phyloP scores from a whole-genome alignment of 2,329 filamentous ascomycete species.

The Pseudocercospora cruenta region DNA sequence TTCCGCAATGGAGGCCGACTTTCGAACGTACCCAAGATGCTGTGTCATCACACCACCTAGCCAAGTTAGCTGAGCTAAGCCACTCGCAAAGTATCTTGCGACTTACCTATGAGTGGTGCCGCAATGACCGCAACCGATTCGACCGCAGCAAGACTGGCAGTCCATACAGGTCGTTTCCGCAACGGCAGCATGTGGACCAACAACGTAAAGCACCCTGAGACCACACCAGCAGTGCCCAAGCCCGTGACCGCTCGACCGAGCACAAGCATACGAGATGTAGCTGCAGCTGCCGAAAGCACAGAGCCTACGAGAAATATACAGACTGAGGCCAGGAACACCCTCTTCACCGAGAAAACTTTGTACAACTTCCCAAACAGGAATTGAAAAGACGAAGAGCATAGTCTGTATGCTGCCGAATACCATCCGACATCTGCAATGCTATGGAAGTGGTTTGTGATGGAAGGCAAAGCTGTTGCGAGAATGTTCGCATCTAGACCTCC shows the following conservation, averaged over 20 bases:
- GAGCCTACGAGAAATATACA: conserved; percentile 29
- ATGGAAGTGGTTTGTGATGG: conserved; percentile 53
- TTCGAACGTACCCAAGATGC: conserved; percentile 19
- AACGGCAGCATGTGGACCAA: too few relatives aligned
- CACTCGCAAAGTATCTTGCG: not conserved
- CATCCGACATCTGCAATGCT: conserved; percentile 51
- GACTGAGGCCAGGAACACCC: conserved; percentile 29
- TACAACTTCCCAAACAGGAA: conserved; percentile 38
- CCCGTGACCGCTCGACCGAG: too few relatives aligned
- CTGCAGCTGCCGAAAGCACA: too few relatives aligned
- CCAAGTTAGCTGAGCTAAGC: conserved; percentile 28
- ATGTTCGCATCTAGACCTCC: conserved; percentile 18
- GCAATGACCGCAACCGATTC: too few relatives aligned
- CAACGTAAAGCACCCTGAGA: too few relatives aligned
- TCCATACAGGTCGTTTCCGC: too few relatives aligned
- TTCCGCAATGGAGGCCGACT: too few relatives aligned
- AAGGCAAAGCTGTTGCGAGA: conserved; percentile 47
- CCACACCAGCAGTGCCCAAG: too few relatives aligned
- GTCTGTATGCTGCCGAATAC: conserved; percentile 39
- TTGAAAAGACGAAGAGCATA: conserved; percentile 27
- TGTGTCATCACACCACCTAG: conserved; percentile 44
- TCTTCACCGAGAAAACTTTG: conserved; percentile 39
- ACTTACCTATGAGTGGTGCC: too few relatives aligned
- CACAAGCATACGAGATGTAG: too few relatives aligned
- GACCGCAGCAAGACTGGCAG: too few relatives aligned